Percentiles rank a stretch among this genome's conserved stretches.
phyloP scores from a whole-genome alignment of 1,284 basidiomycete genomes.

The Phlebopus sp. region DNA sequence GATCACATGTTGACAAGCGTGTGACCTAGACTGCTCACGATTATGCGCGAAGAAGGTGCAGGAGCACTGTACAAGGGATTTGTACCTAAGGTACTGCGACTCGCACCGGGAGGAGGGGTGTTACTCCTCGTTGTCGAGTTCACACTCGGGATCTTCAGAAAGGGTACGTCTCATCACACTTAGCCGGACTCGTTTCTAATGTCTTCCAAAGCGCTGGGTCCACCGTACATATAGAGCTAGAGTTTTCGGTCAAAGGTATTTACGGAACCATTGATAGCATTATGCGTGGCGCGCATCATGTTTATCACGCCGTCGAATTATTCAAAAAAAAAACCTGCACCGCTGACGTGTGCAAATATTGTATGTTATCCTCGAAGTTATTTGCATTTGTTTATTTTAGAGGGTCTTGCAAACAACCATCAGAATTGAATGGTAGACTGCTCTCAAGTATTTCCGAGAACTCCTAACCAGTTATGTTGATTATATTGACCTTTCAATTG shows the following conservation, averaged over 20 bases:
- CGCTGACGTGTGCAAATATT: background rate
- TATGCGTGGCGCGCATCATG: background rate
- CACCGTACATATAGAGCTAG: conserved; percentile 31
- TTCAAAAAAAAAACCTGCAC: background rate
- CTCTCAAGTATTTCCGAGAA: no score
- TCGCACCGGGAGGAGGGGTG: conserved; percentile 94
- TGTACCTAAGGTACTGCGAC: conserved; percentile 78
- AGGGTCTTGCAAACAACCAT: conserved; percentile 5
- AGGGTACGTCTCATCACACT: conserved; percentile 45
- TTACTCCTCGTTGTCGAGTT: conserved; percentile 90
- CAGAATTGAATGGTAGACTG: background rate
- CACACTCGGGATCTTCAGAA: conserved; percentile 71
- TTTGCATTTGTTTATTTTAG: conserved; percentile 7
- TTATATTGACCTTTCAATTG: background rate
- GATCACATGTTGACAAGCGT: background rate
- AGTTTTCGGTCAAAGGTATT: background rate
- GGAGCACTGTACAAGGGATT: conserved; percentile 95
- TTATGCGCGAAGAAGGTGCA: conserved; percentile 88
- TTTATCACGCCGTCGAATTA: background rate
- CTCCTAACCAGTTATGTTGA: no score
- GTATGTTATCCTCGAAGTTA: background rate
- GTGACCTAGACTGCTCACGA: conserved; percentile 57
- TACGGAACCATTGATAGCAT: background rate
- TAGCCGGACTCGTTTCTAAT: conserved; percentile 1
- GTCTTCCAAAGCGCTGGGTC: conserved; percentile 27